Evolutionary conservation across 2,329 filamentous ascomycete genomes (phyloP).

Genomic region (Cercospora sojina): DNA sequence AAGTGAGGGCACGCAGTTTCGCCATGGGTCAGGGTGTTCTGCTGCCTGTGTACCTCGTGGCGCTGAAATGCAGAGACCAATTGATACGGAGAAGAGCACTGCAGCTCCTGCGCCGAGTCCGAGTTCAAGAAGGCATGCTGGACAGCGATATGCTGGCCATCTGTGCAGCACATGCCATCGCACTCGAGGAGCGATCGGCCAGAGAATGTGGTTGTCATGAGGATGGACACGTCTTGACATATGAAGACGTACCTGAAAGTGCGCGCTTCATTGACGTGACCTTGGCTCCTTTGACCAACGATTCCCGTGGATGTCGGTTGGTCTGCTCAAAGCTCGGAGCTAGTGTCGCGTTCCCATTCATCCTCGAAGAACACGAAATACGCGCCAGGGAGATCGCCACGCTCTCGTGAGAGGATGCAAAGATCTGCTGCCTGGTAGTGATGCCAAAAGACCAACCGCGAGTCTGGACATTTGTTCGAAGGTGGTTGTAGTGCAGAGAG

Average conservation of each 20-base stretch:
- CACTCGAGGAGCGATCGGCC: neutral
- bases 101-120: neutral
- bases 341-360: neutral
- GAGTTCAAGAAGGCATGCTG: neutral
- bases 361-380: neutral
- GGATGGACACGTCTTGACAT: neutral
- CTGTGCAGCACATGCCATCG: neutral
- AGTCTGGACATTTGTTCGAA: neutral
- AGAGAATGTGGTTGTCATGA: neutral
- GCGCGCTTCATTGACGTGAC: neutral
- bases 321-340: neutral
- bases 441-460: too few relatives aligned
- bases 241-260: neutral
- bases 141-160: neutral
- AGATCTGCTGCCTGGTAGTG: too few relatives aligned
- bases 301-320: neutral
- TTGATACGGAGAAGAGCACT: neutral
- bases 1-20: neutral
- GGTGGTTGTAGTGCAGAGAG: neutral
- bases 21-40: neutral
- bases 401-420: neutral
- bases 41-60: neutral
- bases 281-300: neutral
- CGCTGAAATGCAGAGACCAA: neutral
- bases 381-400: neutral